These are phyloP conservation scores for Saccharomyces kudriavzevii DNA, from an alignment of 805 yeast species.

Conservation along the genomic window DNA sequence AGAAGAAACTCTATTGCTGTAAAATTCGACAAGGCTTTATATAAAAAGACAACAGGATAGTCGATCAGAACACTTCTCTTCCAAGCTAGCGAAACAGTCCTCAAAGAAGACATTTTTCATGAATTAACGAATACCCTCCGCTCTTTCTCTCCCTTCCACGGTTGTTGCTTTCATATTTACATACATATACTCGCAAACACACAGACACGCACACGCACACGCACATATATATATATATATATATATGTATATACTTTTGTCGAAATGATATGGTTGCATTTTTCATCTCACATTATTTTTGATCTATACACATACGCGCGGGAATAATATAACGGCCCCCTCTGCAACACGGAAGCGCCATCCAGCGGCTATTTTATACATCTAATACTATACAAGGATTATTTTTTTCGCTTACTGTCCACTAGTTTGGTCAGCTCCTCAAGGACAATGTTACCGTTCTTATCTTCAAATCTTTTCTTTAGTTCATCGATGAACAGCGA, in stretches of 20 bases:
- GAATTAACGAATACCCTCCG: not conserved
- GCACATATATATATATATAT: not conserved
- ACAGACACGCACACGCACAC: not conserved
- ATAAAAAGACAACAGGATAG: constrained; percentile 2
- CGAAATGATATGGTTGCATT: not conserved
- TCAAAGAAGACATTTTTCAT: not conserved
- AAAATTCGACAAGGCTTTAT: constrained; percentile 21
- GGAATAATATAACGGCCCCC: not conserved
- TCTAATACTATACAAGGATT: not conserved
- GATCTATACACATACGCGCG: not conserved
- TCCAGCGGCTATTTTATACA: not conserved
- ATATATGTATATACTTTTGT: not conserved
- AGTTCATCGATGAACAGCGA: constrained; percentile 2
- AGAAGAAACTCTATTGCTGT: constrained; percentile 26
- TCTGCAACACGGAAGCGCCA: not conserved
- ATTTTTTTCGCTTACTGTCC: not conserved
- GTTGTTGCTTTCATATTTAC: not conserved
- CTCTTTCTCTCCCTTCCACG: not conserved
- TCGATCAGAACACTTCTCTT: not conserved
- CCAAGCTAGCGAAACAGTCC: not conserved
- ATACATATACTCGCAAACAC: not conserved
- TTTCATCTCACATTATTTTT: not conserved
- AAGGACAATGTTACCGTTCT: not conserved
- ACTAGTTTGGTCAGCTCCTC: not conserved
- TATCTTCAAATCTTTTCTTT: constrained; percentile 3